Evolutionary conservation across 1,284 basidiomycete genomes (phyloP), one percentile per base, ranked within the genome.

Genomic region (Heterobasidion irregulare): DNA sequence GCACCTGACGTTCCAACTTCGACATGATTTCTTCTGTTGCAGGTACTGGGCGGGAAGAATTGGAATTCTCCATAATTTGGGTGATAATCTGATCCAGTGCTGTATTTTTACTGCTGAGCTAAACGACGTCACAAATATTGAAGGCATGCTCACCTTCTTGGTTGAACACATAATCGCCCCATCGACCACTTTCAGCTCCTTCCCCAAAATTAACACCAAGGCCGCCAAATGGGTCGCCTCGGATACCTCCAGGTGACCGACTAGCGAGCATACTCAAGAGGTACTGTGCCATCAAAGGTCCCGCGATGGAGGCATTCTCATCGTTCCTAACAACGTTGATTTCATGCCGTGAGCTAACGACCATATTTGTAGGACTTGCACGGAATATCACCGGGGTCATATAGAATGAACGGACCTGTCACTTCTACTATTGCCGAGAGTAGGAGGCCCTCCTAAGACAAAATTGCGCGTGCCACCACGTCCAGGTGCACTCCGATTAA

Each of bases 101-200:
- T 89, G 61, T 45, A 51, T 7, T 55, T 58, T n/a, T 58, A 50
- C 12, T 6, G 52, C 35, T 58, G 35, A 18, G 48, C 32, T 15
- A 43, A 32, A 15, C 15, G 49, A 26, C n/a, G 41, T 16, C 3
- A 18, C 46, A 33, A 38, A n/a, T 26, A 34, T 15, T 35, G 8
- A 13, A 43, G 16, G 18, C 50, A 10, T 41, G 19, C n/a, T 59
- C 56, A 81, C 89, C 87, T 77, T 90, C 86, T 70, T 92, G 88
- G 59, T 82, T 87, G 63, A 90, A 86, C 10, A 88, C 88, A 71
- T 91, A 92, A 65, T 92, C 89, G 9, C 89, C 89, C 82, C 82
- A 81, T 62, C 79, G 70, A 16, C 84, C 84, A 47, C 67, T 66
- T 56, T 75, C 74, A 26, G 72, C 59, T 3, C 72, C 66, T 55